Evolutionary conservation across 495 filamentous ascomycete species (phyloP).

Genomic region (Penicillium roqueforti): DNA sequence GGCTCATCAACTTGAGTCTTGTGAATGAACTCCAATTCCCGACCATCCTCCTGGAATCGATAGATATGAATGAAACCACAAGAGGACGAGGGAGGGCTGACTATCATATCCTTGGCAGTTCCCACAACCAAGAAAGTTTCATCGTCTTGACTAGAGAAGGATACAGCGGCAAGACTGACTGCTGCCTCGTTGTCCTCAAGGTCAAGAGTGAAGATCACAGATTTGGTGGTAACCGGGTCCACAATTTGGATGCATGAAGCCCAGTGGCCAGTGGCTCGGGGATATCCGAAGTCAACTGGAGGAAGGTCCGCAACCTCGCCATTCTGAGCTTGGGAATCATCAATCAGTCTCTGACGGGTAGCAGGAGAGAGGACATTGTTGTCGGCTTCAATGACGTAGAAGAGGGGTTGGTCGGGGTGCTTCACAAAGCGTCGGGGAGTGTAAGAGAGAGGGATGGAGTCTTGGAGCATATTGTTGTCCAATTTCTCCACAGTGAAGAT

Average conservation of each 20-base stretch:
- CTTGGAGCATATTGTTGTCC: slow-evolving; percentile 79
- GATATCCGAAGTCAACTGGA: slow-evolving; percentile 85
- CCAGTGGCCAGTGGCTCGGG: slow-evolving; percentile 79
- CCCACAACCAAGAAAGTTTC: slow-evolving; percentile 90
- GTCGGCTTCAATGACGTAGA: slow-evolving; percentile 91
- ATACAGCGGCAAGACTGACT: slow-evolving; percentile 74
- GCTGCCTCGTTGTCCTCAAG: slow-evolving; percentile 88
- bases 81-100: slow-evolving; percentile 67
- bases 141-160: slow-evolving; percentile 82
- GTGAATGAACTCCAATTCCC: slow-evolving; percentile 87
- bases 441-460: slow-evolving; percentile 82
- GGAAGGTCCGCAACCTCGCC: slow-evolving; percentile 66
- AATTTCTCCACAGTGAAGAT: slow-evolving; percentile 90
- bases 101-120: slow-evolving; percentile 82
- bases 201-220: slow-evolving; percentile 69
- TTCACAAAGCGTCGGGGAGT: slow-evolving; percentile 84
- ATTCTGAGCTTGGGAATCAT: slow-evolving; percentile 60
- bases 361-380: slow-evolving; percentile 78
- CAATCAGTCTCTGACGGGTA: slow-evolving; percentile 65
- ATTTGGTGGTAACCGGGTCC: slow-evolving; percentile 73
- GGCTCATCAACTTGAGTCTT: slow-evolving; percentile 89
- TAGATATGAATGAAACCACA: slow-evolving; percentile 91
- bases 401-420: slow-evolving; percentile 81
- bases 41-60: slow-evolving; percentile 80
- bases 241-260: slow-evolving; percentile 89